Percentiles rank a stretch among this genome's conserved stretches.
Conservation (phyloP, 139 green algal species). For the Medakamo hakoo region DNA sequence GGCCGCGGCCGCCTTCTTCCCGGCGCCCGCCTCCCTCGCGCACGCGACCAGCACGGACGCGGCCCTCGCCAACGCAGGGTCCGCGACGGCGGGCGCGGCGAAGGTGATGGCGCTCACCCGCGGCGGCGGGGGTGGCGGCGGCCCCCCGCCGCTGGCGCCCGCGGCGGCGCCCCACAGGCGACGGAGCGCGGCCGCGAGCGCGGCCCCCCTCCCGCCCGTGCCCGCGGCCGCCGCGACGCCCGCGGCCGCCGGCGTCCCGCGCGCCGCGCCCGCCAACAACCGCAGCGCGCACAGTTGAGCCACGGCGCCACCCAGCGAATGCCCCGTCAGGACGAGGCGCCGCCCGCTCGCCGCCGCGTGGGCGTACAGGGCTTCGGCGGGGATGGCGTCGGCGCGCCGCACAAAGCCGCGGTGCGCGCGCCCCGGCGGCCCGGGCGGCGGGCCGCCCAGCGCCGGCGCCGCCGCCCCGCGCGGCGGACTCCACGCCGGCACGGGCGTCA, state of each 20-base stretch:
- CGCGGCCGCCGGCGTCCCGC: too few relatives aligned
- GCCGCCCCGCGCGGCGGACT: too few relatives aligned
- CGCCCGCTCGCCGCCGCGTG: not conserved
- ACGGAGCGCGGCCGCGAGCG: too few relatives aligned
- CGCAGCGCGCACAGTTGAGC: not conserved
- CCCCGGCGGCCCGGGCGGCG: too few relatives aligned
- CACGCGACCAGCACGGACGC: not conserved
- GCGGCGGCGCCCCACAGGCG: too few relatives aligned
- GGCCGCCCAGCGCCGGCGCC: too few relatives aligned
- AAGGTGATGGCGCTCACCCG: not conserved
- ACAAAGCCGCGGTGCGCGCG: constrained; percentile 2
- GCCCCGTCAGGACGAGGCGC: not conserved
- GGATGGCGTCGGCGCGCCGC: not conserved
- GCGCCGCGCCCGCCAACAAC: not conserved
- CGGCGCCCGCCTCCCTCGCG: too few relatives aligned
- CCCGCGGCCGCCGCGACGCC: too few relatives aligned
- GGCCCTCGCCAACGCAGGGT: not conserved
- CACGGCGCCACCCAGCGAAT: constrained; percentile 3
- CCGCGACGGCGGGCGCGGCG: constrained; percentile 1
- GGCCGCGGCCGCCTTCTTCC: too few relatives aligned
- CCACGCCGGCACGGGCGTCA: not conserved
- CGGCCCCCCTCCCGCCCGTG: too few relatives aligned
- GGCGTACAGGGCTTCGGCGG: not conserved
- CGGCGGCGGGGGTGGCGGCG: not conserved
- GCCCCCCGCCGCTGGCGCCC: too few relatives aligned